Base-by-base conservation (phyloP, 129 eudicot genomes). In the Lactuca saligna region DNA sequence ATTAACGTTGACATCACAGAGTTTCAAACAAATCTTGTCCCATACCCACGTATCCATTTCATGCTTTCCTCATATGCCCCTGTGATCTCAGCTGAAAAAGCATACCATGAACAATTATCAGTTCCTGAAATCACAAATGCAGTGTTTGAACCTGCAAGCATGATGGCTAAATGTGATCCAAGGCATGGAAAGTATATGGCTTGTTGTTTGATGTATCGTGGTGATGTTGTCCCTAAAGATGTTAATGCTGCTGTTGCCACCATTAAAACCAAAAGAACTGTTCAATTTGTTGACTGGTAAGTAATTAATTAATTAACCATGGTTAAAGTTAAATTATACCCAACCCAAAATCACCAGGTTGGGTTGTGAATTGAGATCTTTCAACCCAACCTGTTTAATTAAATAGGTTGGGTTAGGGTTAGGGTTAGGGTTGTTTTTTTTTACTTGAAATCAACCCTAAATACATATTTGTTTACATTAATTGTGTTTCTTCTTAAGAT, bases 161-260 rank as follows among this genome's bases (percentile, higher is more conserved):
- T 92, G 98, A 89, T 92, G 98, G 96, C 96, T 7, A 86, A 92
- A 78, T 92, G 98, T 73, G 98, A 92, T 63, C 98, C 98, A 2
- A 82, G 98, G 69, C 96, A 92, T 37, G 98, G 98, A 2, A 92
- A 92, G 57, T 92, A 92, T 65, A 89, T 92, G 98, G 96, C 98
- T 0, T 92, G 98, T 79, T 89, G 98, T 62, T 72, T 92, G 73
- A 89, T 89, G 98, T 92, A 89, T 79, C 87, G 96, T 55, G 98
- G 96, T 12, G 96, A 92, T 77, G 96, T 92, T 66, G 98, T 88
- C 4, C 98, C 98, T 11, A 92, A 92, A 74, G 98, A 91, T 66
- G 97, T 91, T 38, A 91, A 91, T 58, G 96, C 97, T 31, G 97
- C 97, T 57, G 97, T 91, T n/a, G 95, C 87, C 49, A 84, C 98